Conservation (phyloP, 164 flowering plant genomes). For the Platanus orientalis region DNA sequence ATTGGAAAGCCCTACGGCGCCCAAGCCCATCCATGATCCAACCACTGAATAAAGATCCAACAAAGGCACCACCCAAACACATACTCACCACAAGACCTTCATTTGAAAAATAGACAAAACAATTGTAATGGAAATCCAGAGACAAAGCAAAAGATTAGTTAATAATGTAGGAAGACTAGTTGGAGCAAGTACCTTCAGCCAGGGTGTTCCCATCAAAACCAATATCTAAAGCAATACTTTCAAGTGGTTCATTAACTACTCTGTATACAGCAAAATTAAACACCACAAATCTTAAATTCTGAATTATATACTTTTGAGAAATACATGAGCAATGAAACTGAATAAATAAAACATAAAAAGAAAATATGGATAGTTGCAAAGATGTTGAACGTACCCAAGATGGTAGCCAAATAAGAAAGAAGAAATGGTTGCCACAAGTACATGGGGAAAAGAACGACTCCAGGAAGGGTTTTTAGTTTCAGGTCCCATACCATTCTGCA, state of each 20-base stretch:
- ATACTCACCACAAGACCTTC: slow-evolving; percentile 94
- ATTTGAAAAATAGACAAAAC: slow-evolving; percentile 7
- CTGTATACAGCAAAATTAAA: slow-evolving; percentile 33
- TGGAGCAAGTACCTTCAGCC: slow-evolving; percentile 65
- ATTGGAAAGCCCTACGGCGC: slow-evolving; percentile 88
- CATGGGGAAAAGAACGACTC: slow-evolving; percentile 67
- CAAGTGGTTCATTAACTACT: slow-evolving; percentile 93
- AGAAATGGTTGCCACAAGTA: slow-evolving; percentile 60
- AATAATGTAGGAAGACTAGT: background rate
- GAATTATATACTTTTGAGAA: background rate
- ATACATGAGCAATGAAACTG: background rate
- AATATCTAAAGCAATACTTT: slow-evolving; percentile 76
- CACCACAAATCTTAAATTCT: background rate
- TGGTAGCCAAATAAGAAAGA: slow-evolving; percentile 90
- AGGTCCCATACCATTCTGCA: slow-evolving; percentile 30
- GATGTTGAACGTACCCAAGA: slow-evolving; percentile 55
- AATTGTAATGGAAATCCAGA: background rate
- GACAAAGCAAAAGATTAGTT: background rate
- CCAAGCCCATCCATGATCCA: slow-evolving; percentile 89
- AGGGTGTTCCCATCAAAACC: slow-evolving; percentile 82
- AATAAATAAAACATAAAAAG: background rate
- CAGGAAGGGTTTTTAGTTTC: slow-evolving; percentile 62
- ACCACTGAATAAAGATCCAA: slow-evolving; percentile 84
- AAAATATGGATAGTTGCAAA: background rate
- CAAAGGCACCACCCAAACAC: slow-evolving; percentile 85